phyloP scores from a whole-genome alignment of 2,329 filamentous ascomycete genomes.

The Cladophialophora bantiana region DNA sequence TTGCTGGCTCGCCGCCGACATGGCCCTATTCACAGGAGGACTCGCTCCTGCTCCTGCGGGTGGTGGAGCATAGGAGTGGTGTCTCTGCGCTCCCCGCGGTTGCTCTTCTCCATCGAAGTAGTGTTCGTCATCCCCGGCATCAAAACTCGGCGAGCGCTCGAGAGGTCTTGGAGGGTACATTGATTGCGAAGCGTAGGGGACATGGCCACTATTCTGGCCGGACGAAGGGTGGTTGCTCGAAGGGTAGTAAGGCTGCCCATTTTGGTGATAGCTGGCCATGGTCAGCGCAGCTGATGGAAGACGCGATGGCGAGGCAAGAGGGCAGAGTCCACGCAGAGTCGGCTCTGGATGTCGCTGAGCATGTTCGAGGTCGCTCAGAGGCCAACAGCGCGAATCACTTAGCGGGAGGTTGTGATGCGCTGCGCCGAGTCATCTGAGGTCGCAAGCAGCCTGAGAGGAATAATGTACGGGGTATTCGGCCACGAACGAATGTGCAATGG shows the following conservation, averaged over 20 bases:
- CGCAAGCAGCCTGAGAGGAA: constrained; percentile 26
- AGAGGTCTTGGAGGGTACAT: constrained; percentile 47
- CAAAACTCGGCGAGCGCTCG: constrained; percentile 72
- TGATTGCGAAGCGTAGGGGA: constrained; percentile 46
- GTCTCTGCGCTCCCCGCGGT: constrained; percentile 26
- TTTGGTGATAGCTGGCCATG: constrained; percentile 66
- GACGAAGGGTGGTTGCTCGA: constrained; percentile 43
- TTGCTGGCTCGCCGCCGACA: constrained; percentile 39
- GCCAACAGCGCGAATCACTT: constrained; percentile 21
- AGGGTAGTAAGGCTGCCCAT: constrained; percentile 58
- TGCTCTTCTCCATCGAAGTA: constrained; percentile 52
- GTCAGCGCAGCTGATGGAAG: constrained; percentile 28
- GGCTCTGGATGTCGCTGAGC: constrained; percentile 27
- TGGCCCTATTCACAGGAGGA: constrained; percentile 47
- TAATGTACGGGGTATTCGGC: neutral
- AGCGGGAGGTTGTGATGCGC: constrained; percentile 21
- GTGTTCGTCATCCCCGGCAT: constrained; percentile 74
- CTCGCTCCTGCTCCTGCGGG: constrained; percentile 19
- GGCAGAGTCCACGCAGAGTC: constrained; percentile 33
- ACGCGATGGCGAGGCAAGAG: constrained; percentile 21
- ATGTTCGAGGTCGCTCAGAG: constrained; percentile 29
- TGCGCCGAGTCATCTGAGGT: constrained; percentile 28
- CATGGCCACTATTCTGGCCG: constrained; percentile 51
- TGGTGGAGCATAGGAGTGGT: constrained; percentile 22
- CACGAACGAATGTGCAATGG: constrained; percentile 17